Evolutionary conservation across 2,329 filamentous ascomycete species (phyloP), one percentile per base, ranked within the genome.

Genomic region (Phialophora chinensis): DNA sequence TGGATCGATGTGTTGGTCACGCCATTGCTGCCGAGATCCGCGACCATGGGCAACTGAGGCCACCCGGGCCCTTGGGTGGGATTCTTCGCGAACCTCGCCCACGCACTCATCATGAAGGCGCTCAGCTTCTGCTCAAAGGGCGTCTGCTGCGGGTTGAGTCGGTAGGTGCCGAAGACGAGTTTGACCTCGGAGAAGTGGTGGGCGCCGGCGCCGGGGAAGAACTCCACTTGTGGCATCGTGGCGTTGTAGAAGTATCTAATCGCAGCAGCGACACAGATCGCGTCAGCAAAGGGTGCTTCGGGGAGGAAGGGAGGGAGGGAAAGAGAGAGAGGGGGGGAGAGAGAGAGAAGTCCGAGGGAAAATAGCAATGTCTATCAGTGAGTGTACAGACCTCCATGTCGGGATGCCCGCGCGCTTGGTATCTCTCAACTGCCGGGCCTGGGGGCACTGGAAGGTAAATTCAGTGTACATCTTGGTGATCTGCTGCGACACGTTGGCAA

Each of bases 181-280:
- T 72, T 69, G 17, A 79, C 74, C 55, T 80, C 78, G 3, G 72
- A 71, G 11, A 62, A 66, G 56, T 80, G 78, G 52, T 75, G 80
- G 1, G 73, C 77, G 3, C 75, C 75, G 4, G 59, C 44, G 5
- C 69, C 71, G 6, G 66, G 63, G 57, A 71, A 69, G 17, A 66
- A 50, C 54, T 72, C 60, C 0, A 65, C 67, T 33, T 75, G 74
- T 0, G 74, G 68, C 54, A 77, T 77, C 6, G 70, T 72, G 3
- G 72, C 73, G 60, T 76, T 76, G 66, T 70, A 77, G 52, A 67
- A 73, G 67, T 75, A 77, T 10, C 75, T 65, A 7, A 14, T 72
- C 72, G 14, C 2, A 12, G 60, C 4, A 42, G 5, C 17, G 25
- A 2, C 5, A 42, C 5, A 42, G 35, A 42, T 52, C n/a, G 8